Conservation (phyloP, 2,329 filamentous ascomycete genomes). For the Pseudocercospora fijiensis region DNA sequence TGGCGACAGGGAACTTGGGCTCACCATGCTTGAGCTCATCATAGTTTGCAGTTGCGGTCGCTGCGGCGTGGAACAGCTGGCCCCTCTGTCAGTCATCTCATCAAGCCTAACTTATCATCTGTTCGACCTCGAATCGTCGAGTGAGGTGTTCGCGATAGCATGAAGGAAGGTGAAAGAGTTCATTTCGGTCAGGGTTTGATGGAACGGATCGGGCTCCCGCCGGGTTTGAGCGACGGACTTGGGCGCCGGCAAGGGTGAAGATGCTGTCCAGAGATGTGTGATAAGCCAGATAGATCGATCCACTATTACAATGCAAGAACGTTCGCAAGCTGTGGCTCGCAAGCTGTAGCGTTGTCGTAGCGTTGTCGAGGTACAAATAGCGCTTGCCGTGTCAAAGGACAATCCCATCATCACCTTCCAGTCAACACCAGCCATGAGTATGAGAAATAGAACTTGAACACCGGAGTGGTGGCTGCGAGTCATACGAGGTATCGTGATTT, state of each 20-base stretch:
- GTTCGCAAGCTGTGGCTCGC: too few relatives aligned
- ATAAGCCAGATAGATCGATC: neutral
- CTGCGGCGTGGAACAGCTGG: neutral
- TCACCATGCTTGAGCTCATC: conserved; percentile 2
- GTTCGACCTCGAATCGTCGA: neutral
- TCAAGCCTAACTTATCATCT: neutral
- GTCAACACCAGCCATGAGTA: too few relatives aligned
- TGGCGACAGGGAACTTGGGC: neutral
- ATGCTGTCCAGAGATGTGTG: neutral
- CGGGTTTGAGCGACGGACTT: neutral
- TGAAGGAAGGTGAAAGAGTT: neutral
- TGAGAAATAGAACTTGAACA: neutral
- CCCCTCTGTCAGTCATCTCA: neutral
- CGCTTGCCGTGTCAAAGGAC: too few relatives aligned
- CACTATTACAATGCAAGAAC: too few relatives aligned
- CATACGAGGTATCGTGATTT: conserved; percentile 10
- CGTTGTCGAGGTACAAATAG: too few relatives aligned
- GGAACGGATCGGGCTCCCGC: neutral
- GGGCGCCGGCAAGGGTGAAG: neutral
- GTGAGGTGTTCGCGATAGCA: neutral
- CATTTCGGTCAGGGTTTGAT: neutral
- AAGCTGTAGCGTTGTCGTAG: too few relatives aligned
- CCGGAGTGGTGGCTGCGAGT: neutral
- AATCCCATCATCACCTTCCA: too few relatives aligned
- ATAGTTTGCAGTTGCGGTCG: neutral